These are phyloP conservation scores for Cicer pinnatifidum DNA, from an alignment of 306 rosid species.

Conservation along the genomic window DNA sequence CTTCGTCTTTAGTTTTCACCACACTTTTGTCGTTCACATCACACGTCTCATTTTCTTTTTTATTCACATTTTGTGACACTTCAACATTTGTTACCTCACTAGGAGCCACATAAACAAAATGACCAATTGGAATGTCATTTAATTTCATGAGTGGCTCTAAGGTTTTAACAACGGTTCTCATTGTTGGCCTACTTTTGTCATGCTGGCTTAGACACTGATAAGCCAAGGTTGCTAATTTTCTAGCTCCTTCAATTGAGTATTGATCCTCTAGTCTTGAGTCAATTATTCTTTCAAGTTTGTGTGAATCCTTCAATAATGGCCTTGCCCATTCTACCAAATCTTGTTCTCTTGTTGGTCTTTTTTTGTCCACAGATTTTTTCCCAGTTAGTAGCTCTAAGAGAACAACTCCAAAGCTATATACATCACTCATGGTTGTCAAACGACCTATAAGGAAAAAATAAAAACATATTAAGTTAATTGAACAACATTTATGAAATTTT, in stretches of 20 bases:
- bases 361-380: constrained; percentile 71
- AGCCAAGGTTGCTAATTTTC: constrained; percentile 66
- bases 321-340: constrained; percentile 88
- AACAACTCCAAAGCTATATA: constrained; percentile 85
- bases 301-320: constrained; percentile 65
- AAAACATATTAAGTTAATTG: neutral
- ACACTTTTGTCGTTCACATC: constrained; percentile 23
- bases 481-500: neutral
- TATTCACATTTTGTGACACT: constrained; percentile 1
- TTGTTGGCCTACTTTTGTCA: constrained; percentile 78
- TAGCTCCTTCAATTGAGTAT: constrained; percentile 73
- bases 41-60: constrained; percentile 32
- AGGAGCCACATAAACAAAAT: constrained; percentile 81
- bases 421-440: constrained; percentile 82
- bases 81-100: constrained; percentile 36
- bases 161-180: constrained; percentile 74
- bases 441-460: constrained; percentile 55
- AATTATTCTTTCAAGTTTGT: constrained; percentile 70
- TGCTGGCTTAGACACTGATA: constrained; percentile 71
- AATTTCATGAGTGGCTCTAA: constrained; percentile 63
- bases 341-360: constrained; percentile 65
- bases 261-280: constrained; percentile 84
- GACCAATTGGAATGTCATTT: constrained; percentile 67
- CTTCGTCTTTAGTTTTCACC: constrained; percentile 33
- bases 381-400: constrained; percentile 85